Evolutionary conservation across 768 basidiomycete species (phyloP).

Genomic region (Russula abietina): DNA sequence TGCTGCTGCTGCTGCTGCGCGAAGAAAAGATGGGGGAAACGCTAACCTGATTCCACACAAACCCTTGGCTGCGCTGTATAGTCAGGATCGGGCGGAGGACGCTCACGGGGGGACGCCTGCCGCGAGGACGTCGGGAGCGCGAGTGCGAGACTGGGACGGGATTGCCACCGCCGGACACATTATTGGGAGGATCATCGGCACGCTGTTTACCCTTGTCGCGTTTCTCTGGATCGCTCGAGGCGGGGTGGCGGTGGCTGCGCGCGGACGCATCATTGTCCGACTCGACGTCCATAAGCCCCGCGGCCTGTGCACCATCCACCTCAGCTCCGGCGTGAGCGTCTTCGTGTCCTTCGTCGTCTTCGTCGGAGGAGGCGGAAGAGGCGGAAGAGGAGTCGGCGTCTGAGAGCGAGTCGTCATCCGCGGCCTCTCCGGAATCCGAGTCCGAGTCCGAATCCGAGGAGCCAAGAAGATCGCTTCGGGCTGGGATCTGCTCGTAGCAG

Average conservation of each 20-base stretch:
- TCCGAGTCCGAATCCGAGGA: constrained; percentile 35
- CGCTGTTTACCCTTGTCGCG: constrained; percentile 59
- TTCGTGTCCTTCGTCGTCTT: constrained; percentile 13
- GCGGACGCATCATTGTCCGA: background rate
- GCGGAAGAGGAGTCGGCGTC: constrained; percentile 34
- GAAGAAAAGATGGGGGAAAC: constrained; percentile 23
- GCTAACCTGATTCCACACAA: constrained; percentile 85
- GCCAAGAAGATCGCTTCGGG: constrained; percentile 14
- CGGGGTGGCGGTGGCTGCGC: background rate
- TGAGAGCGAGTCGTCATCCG: constrained; percentile 21
- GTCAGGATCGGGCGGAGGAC: constrained; percentile 78
- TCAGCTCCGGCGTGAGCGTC: constrained; percentile 26
- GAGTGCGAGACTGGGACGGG: constrained; percentile 32
- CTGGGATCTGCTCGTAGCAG: constrained; percentile 80
- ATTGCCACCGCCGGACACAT: background rate
- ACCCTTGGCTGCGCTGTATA: constrained; percentile 81
- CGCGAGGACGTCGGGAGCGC: constrained; percentile 32
- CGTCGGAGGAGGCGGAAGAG: constrained; percentile 4
- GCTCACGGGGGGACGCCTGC: constrained; percentile 49
- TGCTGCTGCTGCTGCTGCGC: background rate
- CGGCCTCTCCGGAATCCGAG: constrained; percentile 18
- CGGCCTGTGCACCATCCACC: constrained; percentile 25
- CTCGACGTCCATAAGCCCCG: constrained; percentile 29
- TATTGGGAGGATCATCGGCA: constrained; percentile 46
- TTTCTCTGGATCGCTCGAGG: constrained; percentile 10